Percentiles rank a stretch among this genome's conserved stretches.
Conservation (phyloP, 2,329 filamentous ascomycete species). For the Penicillium thymicola region DNA sequence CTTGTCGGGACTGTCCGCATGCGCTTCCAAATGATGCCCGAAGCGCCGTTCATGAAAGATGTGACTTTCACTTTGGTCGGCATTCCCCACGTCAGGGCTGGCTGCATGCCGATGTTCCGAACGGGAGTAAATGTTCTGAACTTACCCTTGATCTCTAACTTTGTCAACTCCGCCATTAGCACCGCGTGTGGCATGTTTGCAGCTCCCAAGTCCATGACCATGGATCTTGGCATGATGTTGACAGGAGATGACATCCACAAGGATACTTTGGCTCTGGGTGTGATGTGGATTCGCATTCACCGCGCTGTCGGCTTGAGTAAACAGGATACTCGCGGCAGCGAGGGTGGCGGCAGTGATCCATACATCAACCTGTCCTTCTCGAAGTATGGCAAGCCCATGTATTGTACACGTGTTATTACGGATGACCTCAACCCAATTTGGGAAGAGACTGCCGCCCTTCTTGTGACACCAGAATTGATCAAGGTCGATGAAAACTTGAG, state of each 20-base stretch:
- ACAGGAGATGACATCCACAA: slow-evolving; percentile 91
- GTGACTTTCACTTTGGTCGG: slow-evolving; percentile 94
- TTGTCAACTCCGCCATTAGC: slow-evolving; percentile 92
- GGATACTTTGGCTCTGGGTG: slow-evolving; percentile 74
- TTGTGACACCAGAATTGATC: slow-evolving; percentile 85
- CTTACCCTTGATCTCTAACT: slow-evolving; percentile 87
- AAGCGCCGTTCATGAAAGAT: slow-evolving; percentile 88
- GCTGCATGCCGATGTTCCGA: slow-evolving; percentile 89
- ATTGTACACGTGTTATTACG: slow-evolving; percentile 92
- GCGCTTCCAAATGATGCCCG: slow-evolving; percentile 78
- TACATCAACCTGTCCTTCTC: slow-evolving; percentile 95
- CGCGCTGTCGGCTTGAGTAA: slow-evolving; percentile 85
- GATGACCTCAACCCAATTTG: slow-evolving; percentile 92
- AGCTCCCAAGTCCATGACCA: slow-evolving; percentile 87
- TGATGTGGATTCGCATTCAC: slow-evolving; percentile 92
- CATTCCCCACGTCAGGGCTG: slow-evolving; percentile 80
- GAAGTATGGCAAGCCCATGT: slow-evolving; percentile 97
- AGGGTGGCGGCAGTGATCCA: slow-evolving; percentile 85
- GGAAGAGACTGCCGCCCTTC: slow-evolving; percentile 78
- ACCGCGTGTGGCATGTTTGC: slow-evolving; percentile 88
- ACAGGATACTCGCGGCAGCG: slow-evolving; percentile 77
- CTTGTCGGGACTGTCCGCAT: slow-evolving; percentile 85
- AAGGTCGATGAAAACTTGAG: slow-evolving; percentile 91
- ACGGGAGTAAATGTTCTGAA: slow-evolving; percentile 88
- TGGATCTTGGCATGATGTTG: slow-evolving; percentile 86